Evolutionary conservation across 257 asterid genomes (phyloP), one percentile per base, ranked within the genome.

Genomic region (Solanum bulbocastanum): DNA sequence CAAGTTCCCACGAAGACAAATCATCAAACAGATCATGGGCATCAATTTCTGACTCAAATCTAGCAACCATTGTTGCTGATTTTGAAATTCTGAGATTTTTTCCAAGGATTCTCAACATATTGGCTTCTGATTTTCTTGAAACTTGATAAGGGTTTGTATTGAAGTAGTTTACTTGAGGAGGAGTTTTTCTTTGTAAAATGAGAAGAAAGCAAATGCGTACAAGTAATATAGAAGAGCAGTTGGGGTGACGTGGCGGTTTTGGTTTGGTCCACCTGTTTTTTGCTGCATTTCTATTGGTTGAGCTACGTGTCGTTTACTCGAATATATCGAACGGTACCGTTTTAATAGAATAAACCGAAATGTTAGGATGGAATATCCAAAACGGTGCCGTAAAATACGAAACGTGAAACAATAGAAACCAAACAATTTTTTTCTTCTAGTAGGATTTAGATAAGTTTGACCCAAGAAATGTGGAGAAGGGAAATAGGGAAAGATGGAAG

Each of bases 1-100:
- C 91, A 90, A 96, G 62, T 91, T 94, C 99, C 99, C 99, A 96
- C 3, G 94, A 52, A 65, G 97, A 88, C 86, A 96, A 87, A 14
- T 89, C 93, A 36, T 91, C 95, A 13, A 88, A 91, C 33, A 87
- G 83, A 86, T 27, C 92, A 91, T 60, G 90, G n/a, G 89, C 92
- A 65, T 83, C 86, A 36, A 76, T 20, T 33, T 25, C 73, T 44
- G 89, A 16, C 76, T 1, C 65, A 25, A 94, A 92, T 92, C 94
- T 88, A 86, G 76, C 89, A 40, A 88, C 94, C 92, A 83, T 83
- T 82, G 90, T 30, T 30, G 93, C 33, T 90, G 91, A 79, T 92
- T 89, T 92, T 82, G 89, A 87, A 91, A 91, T 73, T 74, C 88
- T 86, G 85, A 42, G 27, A 79, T 44, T 35, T 79, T 79, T 79